Percentiles rank a stretch among this genome's conserved stretches.
phyloP scores from a whole-genome alignment of 768 basidiomycete species.

The Glaciozyma martinii region DNA sequence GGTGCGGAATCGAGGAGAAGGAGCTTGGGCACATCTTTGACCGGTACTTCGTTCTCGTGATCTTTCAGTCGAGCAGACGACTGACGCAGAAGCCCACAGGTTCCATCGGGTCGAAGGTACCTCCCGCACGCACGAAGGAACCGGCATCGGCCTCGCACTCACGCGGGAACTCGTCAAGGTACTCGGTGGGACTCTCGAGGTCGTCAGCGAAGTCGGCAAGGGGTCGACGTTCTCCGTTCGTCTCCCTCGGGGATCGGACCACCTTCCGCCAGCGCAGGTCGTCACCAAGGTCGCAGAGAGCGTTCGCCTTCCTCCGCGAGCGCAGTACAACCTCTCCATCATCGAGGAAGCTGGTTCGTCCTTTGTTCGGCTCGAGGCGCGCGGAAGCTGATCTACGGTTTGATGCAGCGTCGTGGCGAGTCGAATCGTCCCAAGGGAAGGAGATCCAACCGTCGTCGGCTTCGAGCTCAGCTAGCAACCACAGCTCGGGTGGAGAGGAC shows the following conservation, averaged over 20 bases:
- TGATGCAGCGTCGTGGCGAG: no score
- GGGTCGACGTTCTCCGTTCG: conserved; percentile 19
- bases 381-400: background rate
- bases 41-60: background rate
- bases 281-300: conserved; percentile 15
- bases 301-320: background rate
- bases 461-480: background rate
- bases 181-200: conserved; percentile 27
- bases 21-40: conserved; percentile 28
- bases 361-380: conserved; percentile 2
- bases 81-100: background rate
- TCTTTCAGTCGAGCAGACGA: background rate
- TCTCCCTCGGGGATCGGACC: conserved; percentile 18
- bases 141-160: conserved; percentile 23
- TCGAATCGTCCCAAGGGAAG: no score
- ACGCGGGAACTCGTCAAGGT: conserved; percentile 28
- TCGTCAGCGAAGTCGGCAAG: conserved; percentile 20
- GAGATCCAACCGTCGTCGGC: background rate
- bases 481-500: background rate
- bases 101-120: conserved; percentile 26
- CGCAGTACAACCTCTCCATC: conserved; percentile 15
- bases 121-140: background rate
- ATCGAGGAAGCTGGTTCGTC: conserved; percentile 22
- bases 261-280: conserved; percentile 24
- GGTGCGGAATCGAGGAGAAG: conserved; percentile 18